These are phyloP conservation scores for Fragaria ananassa DNA, from an alignment of 306 rosid species.

Conservation along the genomic window DNA sequence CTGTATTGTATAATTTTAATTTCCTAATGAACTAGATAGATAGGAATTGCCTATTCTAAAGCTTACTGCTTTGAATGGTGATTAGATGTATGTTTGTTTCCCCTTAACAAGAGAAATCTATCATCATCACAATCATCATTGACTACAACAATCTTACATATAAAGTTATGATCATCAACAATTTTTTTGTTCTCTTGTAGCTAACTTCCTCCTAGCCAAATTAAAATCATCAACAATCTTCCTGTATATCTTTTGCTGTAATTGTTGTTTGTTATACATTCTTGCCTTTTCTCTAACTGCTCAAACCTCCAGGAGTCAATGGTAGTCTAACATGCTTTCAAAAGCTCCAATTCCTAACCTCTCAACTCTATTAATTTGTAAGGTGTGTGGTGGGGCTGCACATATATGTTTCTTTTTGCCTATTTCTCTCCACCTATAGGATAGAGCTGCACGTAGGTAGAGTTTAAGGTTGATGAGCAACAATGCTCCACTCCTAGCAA, in stretches of 20 bases:
- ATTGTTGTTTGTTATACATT: neutral
- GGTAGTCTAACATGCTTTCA: neutral
- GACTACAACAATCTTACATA: neutral
- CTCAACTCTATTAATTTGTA: neutral
- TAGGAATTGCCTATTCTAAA: neutral
- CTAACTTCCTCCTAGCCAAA: neutral
- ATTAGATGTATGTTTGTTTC: constrained; percentile 3
- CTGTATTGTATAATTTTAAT: neutral
- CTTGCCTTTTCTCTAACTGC: neutral
- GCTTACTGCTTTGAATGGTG: neutral
- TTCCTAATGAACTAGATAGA: neutral
- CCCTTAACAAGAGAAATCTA: neutral
- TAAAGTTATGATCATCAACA: neutral
- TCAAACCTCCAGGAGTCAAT: neutral
- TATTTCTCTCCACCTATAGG: neutral
- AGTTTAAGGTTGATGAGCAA: neutral
- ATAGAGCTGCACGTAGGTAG: neutral
- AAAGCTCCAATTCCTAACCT: neutral
- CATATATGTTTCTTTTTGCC: neutral
- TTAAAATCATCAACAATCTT: too few species aligned
- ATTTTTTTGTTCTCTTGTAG: neutral
- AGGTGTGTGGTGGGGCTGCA: neutral
- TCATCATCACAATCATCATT: neutral
- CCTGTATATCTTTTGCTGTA: neutral
- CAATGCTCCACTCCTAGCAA: neutral